Evolutionary conservation across 148 eudicot genomes (phyloP), one percentile per base, ranked within the genome.

Genomic region (Cornus kousa): DNA sequence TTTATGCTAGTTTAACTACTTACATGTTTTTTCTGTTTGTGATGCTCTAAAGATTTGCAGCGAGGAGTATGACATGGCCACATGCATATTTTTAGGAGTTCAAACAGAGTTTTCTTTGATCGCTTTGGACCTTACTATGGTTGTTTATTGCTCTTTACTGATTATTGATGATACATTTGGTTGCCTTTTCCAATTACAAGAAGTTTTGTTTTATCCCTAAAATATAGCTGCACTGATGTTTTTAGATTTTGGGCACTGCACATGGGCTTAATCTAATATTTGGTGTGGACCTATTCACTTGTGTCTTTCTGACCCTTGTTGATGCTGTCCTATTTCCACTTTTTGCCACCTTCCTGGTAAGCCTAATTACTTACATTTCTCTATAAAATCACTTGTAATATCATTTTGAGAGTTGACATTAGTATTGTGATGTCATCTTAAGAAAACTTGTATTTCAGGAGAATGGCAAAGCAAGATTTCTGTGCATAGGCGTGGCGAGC

Each of bases 231-330:
- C 75, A 73, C 33, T 62, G 35, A 35, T 78, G 28, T 83, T 82
- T 64, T 76, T 83, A 96, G 99, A 88, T 96, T 86, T 75, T 96
- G 82, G 99, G 99, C 80, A 88, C 92, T 69, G 97, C 99, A 33
- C 92, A 90, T 77, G 97, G 93, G 71, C 89, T 96, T 70, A 87
- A 90, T 87, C 85, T 86, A 70, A 77, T 90, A 71, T 85, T 92
- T 79, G 97, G 99, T 70, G 80, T 84, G 72, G 91, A 91, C 83
- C 81, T 92, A 59, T 91, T 91, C 85, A 84, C 84, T 67, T 87
- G 91, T 84, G 86, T 94, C 62, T 85, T 94, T 67, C 71, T 96
- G 83, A 89, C 98, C 60, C 89, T 89, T 72, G 76, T 89, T 77
- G 89, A 85, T 84, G 89, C 87, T 74, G 76, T 85, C 79, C 77